Conservation (phyloP, 164 flowering plant species). For the Stephania japonica region DNA sequence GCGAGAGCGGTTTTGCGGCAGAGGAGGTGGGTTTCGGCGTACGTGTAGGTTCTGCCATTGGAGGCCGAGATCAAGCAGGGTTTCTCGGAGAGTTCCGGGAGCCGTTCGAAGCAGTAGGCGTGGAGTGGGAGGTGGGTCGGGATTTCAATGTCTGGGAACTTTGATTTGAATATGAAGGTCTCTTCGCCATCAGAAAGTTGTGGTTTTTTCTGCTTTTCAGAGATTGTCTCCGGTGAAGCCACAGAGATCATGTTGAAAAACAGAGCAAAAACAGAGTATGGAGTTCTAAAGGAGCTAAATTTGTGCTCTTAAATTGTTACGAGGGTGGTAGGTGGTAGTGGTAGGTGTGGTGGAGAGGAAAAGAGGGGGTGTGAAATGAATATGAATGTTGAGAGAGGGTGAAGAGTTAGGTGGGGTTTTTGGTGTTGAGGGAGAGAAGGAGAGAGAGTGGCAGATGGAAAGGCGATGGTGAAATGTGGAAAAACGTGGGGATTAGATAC, state of each 20-base stretch:
- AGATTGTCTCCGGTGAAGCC: slow-evolving; percentile 25
- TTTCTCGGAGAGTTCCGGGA: slow-evolving; percentile 24
- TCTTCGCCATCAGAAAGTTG: slow-evolving; percentile 8
- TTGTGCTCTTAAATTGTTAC: not conserved
- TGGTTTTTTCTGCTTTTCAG: not conserved
- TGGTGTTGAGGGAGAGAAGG: not conserved
- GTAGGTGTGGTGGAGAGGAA: not conserved
- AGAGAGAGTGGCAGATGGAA: not conserved
- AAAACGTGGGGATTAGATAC: too few species aligned
- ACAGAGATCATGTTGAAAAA: slow-evolving; percentile 26
- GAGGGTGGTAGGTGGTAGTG: too few species aligned
- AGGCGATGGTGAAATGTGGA: too few species aligned
- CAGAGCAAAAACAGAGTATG: slow-evolving; percentile 1
- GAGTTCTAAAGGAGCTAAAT: not conserved
- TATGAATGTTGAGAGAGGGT: not conserved
- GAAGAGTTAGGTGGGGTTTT: slow-evolving; percentile 5
- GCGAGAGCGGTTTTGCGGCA: slow-evolving; percentile 51
- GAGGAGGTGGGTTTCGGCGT: slow-evolving; percentile 41
- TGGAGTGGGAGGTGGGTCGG: slow-evolving; percentile 64
- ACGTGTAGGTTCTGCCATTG: slow-evolving; percentile 34
- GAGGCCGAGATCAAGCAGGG: slow-evolving; percentile 52
- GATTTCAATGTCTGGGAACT: slow-evolving; percentile 56
- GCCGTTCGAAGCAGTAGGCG: slow-evolving; percentile 51
- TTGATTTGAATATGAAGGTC: slow-evolving; percentile 40
- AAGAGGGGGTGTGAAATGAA: not conserved